Base-by-base conservation (phyloP, 352 stramenopile genomes). In the Thalassiosira allenii region DNA sequence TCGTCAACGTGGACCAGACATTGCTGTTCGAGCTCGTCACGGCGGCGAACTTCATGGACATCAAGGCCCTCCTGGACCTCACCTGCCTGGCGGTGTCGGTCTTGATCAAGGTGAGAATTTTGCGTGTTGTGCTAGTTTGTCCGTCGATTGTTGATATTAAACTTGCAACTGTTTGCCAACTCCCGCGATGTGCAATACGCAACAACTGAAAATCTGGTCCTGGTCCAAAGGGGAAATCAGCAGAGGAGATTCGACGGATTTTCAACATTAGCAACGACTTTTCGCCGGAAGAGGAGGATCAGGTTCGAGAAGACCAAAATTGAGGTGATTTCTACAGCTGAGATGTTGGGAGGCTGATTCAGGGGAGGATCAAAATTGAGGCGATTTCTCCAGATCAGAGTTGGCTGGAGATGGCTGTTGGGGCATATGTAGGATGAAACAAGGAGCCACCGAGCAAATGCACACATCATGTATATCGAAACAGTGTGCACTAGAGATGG, bases 261-360 rank as follows among this genome's bases (percentile, higher is more conserved):
- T 99, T 99, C 91, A 99, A 99, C 91, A 99, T 99, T 84, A 95
- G 96, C 34, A 98, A 98, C 87, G 97, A 99, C 83, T 99, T 99
- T 72, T 98, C 97, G 30, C 96, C 96, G 0, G 97, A 99, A 75
- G 97, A 99, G 83, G 97, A 99, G 85, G 96, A 75, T 27, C 33
- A 75, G 51, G 32, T 56, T 30, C 37, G 33, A 17, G 59, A 53
- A 11, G 59, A 54, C 8, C 37, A 47, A 47, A 47, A 47, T 17
- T 47, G 37, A 47, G 37, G 17, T 9, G 37, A 17, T n/a, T n/a
- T n/a, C n/a, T n/a, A n/a, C n/a, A n/a, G n/a, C n/a, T n/a, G n/a
- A n/a, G n/a, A n/a, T n/a, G n/a, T n/a, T n/a, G n/a, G n/a, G n/a
- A n/a, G n/a, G n/a, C n/a, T n/a, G n/a, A n/a, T n/a, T n/a, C n/a